A percentile compares a stretch with the other conserved stretches of the same genome.
These are phyloP conservation scores for Papilionanthe hybrid DNA, from an alignment of 116 monocot species.

Conservation along the genomic window DNA sequence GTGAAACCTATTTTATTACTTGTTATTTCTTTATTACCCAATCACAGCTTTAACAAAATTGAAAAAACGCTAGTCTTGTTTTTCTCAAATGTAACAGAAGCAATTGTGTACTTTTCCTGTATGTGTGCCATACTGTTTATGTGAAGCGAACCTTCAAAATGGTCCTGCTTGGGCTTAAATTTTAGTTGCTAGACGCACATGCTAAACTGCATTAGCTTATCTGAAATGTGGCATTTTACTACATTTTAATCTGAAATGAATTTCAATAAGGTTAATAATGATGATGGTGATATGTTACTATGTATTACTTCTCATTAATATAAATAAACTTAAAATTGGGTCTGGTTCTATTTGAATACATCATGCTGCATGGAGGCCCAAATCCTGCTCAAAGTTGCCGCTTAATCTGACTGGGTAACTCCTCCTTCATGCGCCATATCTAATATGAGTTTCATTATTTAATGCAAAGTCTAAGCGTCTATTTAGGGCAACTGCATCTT, in stretches of 20 bases:
- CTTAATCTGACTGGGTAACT: neutral
- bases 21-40: neutral
- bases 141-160: neutral
- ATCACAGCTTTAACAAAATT: neutral
- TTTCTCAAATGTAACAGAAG: neutral
- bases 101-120: neutral
- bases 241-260: neutral
- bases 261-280: neutral
- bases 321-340: neutral
- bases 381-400: neutral
- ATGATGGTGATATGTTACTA: neutral
- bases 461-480: neutral
- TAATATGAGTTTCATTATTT: neutral
- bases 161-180: neutral
- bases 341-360: neutral
- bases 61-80: neutral
- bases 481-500: no score
- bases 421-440: neutral
- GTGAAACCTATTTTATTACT: neutral
- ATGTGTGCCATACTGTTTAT: neutral
- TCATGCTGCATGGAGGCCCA: neutral
- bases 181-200: neutral
- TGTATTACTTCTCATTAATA: neutral
- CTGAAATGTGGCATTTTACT: neutral
- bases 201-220: neutral